These are phyloP conservation scores for Metschnikowia gelsemii DNA, from an alignment of 805 yeast genomes.

Conservation along the genomic window DNA sequence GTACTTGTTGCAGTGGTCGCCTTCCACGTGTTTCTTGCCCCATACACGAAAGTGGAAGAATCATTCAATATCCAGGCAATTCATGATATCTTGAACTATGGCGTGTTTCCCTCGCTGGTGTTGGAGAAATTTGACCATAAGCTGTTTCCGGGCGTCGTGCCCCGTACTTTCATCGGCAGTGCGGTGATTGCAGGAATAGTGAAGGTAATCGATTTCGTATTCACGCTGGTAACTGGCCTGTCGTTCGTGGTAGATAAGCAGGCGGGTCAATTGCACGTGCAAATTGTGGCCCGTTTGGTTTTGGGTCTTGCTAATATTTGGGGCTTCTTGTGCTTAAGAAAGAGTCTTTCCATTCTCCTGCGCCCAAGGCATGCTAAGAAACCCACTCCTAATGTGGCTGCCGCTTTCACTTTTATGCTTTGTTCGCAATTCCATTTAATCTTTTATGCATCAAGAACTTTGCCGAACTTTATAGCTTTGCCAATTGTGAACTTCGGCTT, in stretches of 20 bases:
- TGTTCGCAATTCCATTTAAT: conserved; percentile 75
- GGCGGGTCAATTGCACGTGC: conserved; percentile 45
- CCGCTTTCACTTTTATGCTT: conserved; percentile 57
- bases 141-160: conserved; percentile 84
- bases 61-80: conserved; percentile 89
- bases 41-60: conserved; percentile 91
- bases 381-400: too few relatives aligned
- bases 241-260: conserved; percentile 13
- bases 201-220: conserved; percentile 31
- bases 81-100: conserved; percentile 73
- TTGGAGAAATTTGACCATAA: conserved; percentile 65
- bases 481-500: conserved; percentile 66
- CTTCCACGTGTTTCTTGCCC: conserved; percentile 57
- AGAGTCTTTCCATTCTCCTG: conserved; percentile 26
- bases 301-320: conserved; percentile 63
- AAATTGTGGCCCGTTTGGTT: conserved; percentile 54
- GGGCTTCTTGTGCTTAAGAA: conserved; percentile 52
- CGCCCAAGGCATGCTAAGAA: too few relatives aligned
- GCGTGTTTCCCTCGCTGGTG: conserved; percentile 37
- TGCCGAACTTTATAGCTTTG: conserved; percentile 84
- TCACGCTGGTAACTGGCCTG: conserved; percentile 15
- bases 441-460: conserved; percentile 77
- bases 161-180: conserved; percentile 80
- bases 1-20: conserved; percentile 47
- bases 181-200: conserved; percentile 49